phyloP scores from a whole-genome alignment of 305 asterid species.

The Fraxinus latifolia region DNA sequence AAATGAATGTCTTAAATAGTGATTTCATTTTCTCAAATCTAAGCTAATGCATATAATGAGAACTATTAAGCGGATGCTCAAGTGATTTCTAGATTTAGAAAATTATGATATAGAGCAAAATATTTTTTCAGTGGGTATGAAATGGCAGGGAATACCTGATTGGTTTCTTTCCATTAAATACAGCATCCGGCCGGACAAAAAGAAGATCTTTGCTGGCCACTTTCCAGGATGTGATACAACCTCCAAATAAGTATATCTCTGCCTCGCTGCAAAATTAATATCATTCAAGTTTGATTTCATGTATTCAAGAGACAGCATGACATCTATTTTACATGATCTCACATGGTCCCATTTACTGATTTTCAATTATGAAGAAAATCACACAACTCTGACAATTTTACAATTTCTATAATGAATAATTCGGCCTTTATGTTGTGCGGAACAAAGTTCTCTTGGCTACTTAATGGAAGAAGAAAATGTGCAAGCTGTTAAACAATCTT shows the following conservation, averaged over 20 bases:
- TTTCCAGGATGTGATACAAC: constrained; percentile 95
- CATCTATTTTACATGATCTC: neutral
- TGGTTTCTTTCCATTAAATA: constrained; percentile 86
- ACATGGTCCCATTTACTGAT: neutral
- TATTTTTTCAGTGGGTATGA: neutral
- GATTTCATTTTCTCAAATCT: constrained; percentile 9
- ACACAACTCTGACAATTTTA: neutral
- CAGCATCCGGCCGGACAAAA: constrained; percentile 97
- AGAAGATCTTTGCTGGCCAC: constrained; percentile 79
- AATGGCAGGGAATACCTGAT: constrained; percentile 55
- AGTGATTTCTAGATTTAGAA: neutral
- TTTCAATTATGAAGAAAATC: neutral
- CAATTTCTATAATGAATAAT: neutral
- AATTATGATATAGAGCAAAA: neutral
- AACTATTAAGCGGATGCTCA: constrained; percentile 9
- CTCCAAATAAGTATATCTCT: constrained; percentile 86
- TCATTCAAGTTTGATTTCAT: constrained; percentile 9
- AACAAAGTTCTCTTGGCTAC: neutral
- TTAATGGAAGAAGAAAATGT: neutral
- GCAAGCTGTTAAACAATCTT: constrained; percentile 8
- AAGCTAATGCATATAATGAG: neutral
- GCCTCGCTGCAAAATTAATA: constrained; percentile 65
- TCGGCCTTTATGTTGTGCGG: neutral
- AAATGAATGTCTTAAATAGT: constrained; percentile 16
- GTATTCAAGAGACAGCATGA: constrained; percentile 6